These are phyloP conservation scores for Saccharomyces hybrid DNA, from an alignment of 1,139 yeast genomes.

Conservation along the genomic window DNA sequence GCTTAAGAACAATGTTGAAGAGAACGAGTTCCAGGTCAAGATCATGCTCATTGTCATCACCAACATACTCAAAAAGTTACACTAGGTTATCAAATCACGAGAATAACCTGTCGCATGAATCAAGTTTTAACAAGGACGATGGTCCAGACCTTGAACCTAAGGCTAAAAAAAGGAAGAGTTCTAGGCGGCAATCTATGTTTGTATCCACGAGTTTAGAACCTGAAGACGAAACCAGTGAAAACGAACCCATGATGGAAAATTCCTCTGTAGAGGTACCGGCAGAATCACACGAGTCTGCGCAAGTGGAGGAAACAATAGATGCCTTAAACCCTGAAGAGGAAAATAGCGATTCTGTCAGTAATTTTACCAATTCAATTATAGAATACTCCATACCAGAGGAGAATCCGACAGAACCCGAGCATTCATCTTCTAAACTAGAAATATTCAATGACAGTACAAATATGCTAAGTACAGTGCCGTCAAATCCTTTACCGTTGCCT, in stretches of 20 bases:
- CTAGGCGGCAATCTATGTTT: constrained; percentile 36
- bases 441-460: constrained; percentile 15
- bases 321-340: constrained; percentile 6
- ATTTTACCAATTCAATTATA: constrained; percentile 26
- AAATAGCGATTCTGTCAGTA: constrained; percentile 16
- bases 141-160: constrained; percentile 12
- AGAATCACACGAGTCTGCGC: not conserved
- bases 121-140: constrained; percentile 9
- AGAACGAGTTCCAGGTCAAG: not conserved
- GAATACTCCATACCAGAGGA: constrained; percentile 32
- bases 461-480: not conserved
- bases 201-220: constrained; percentile 29
- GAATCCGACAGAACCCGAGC: constrained; percentile 5
- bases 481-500: not conserved
- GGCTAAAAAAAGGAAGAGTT: constrained; percentile 33
- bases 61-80: not conserved
- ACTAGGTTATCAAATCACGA: not conserved
- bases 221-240: not conserved
- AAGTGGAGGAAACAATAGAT: not conserved
- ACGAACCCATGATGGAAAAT: not conserved
- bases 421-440: constrained; percentile 18
- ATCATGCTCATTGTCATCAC: constrained; percentile 1
- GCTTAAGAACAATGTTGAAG: not conserved
- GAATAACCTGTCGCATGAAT: not conserved
- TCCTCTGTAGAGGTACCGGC: not conserved